A percentile compares a stretch with the other conserved stretches of the same genome.
These are phyloP conservation scores for Candida palmyrensis DNA, from an alignment of 805 yeast species.

Conservation along the genomic window DNA sequence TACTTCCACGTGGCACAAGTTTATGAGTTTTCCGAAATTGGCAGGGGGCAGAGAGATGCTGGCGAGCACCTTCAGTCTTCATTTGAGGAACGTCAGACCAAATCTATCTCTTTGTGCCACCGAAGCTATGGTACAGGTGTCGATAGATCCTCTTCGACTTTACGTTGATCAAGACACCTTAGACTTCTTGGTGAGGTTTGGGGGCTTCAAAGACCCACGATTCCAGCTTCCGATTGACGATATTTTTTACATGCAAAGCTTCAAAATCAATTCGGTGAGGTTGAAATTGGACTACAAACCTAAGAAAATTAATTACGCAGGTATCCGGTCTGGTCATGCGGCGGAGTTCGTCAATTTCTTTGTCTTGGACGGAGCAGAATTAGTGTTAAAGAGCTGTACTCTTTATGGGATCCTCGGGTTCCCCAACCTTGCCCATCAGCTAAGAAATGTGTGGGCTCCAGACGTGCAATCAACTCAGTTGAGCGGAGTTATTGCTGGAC, in stretches of 20 bases:
- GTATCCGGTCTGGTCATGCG: slow-evolving; percentile 79
- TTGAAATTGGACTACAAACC: slow-evolving; percentile 88
- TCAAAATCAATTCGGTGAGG: slow-evolving; percentile 54
- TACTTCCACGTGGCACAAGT: slow-evolving; percentile 87
- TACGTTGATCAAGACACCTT: slow-evolving; percentile 92
- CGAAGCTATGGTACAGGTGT: slow-evolving; percentile 53
- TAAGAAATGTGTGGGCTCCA: slow-evolving; percentile 81
- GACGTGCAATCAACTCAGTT: slow-evolving; percentile 80
- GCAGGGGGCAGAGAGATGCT: slow-evolving; percentile 69
- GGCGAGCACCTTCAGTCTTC: slow-evolving; percentile 53
- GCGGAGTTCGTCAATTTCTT: slow-evolving; percentile 87
- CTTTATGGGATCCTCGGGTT: slow-evolving; percentile 78
- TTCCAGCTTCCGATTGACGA: slow-evolving; percentile 66
- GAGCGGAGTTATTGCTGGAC: slow-evolving; percentile 74
- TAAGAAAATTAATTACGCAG: slow-evolving; percentile 78
- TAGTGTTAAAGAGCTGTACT: slow-evolving; percentile 55
- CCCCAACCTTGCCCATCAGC: slow-evolving; percentile 46
- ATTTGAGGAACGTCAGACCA: slow-evolving; percentile 60
- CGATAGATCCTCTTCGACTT: slow-evolving; percentile 68
- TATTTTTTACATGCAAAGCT: slow-evolving; percentile 60
- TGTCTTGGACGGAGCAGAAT: slow-evolving; percentile 78
- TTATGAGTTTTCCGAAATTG: slow-evolving; percentile 63
- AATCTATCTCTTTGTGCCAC: slow-evolving; percentile 57
- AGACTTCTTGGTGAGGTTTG: slow-evolving; percentile 75
- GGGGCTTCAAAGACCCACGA: slow-evolving; percentile 70